Base-by-base conservation (phyloP, 805 yeast genomes). In the Cyberlindnera xylosilytica region DNA sequence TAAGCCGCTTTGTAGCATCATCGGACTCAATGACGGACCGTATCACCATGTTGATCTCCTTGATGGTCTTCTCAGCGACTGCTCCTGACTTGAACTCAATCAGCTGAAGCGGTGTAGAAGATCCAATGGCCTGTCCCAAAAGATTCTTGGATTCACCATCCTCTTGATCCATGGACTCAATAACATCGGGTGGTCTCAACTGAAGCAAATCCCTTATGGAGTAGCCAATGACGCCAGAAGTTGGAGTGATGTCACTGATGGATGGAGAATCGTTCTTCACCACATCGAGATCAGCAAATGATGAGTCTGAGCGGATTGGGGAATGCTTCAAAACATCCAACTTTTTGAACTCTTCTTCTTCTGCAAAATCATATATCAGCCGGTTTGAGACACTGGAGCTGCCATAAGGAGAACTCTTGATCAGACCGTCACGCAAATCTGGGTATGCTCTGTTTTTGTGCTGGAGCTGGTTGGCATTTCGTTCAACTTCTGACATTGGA, bases 61-160 rank as follows among this genome's bases (percentile, higher is more conserved):
- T 32, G 36, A 63, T 44, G 3, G 46, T 44, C 38, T 46, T 58
- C 6, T 52, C 57, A 11, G 63, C 63, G 32, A 52, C 49, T 57
- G 59, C 52, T 4, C 55, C 56, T 3, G 56, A 42, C 12, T 45
- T 41, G 45, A 61, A 60, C 16, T 44, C 39, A 20, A 51, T 36
- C n/a, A 41, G 42, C 13, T 41, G 34, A 3, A 53, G 19, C 1
- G 30, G 37, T 3, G 44, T n/a, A 6, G 49, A 50, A 6, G 54
- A 29, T 12, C 35, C 38, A 4, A 52, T 43, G 3, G 44, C 45
- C 1, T n/a, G n/a, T n/a, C n/a, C n/a, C n/a, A n/a, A n/a, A n/a
- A n/a, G n/a, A n/a, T n/a, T n/a, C n/a, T n/a, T n/a, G n/a, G n/a
- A n/a, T n/a, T n/a, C n/a, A n/a, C n/a, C n/a, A n/a, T n/a, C n/a